Percentiles rank a stretch among this genome's conserved stretches.
phyloP scores from a whole-genome alignment of 306 rosid species.

The Malus sylvestris region DNA sequence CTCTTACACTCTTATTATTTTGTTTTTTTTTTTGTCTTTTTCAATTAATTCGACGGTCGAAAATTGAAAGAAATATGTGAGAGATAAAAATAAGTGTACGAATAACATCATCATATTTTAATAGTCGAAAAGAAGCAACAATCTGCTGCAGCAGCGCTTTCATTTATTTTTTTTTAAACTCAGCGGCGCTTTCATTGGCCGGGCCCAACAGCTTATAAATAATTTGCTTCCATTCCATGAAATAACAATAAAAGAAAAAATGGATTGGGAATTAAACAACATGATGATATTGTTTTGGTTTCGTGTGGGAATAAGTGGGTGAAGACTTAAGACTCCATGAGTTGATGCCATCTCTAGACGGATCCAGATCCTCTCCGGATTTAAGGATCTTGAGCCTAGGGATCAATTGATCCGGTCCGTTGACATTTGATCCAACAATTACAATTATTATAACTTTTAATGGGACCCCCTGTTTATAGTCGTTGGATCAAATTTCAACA shows the following conservation, averaged over 20 bases:
- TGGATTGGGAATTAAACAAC: not conserved
- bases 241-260: not conserved
- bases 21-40: too few relatives aligned
- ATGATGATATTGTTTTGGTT: not conserved
- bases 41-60: fast-evolving
- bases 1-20: too few relatives aligned
- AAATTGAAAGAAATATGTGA: fast-evolving
- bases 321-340: not conserved
- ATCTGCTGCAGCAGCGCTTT: not conserved
- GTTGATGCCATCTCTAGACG: not conserved
- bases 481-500: too few relatives aligned
- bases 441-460: too few relatives aligned
- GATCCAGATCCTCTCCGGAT: too few relatives aligned
- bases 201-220: not conserved
- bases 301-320: not conserved
- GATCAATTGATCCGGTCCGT: too few relatives aligned
- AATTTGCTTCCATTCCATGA: not conserved
- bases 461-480: too few relatives aligned
- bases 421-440: too few relatives aligned
- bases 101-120: too few relatives aligned
- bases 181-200: too few relatives aligned
- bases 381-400: too few relatives aligned
- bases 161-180: not conserved
- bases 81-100: fast-evolving
- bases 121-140: too few relatives aligned